Evolutionary conservation across 192 early-diverging fungal genomes (phyloP).

Genomic region (Haplosporangium gracile): DNA sequence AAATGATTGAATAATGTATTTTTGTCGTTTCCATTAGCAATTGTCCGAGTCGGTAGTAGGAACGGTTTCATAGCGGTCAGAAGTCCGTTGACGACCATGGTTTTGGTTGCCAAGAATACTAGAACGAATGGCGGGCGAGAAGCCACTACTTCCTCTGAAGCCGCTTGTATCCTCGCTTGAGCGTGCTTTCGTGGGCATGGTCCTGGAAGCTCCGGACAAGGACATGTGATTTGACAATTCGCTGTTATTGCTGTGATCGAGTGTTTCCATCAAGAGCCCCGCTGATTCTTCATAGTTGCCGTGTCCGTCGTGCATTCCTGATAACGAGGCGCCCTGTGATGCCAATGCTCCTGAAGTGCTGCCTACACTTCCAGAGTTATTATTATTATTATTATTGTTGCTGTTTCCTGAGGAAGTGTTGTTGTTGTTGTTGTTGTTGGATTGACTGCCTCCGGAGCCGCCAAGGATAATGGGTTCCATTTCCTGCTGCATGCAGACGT

Average conservation of each 20-base stretch:
- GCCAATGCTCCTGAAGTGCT: slow-evolving; percentile 17
- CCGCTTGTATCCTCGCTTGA: slow-evolving; percentile 31
- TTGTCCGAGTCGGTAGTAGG: slow-evolving; percentile 41
- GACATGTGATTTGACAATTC: not conserved
- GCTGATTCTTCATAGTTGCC: slow-evolving; percentile 34
- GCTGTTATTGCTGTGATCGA: slow-evolving; percentile 5
- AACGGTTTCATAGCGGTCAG: slow-evolving; percentile 57
- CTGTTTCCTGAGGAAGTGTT: not conserved
- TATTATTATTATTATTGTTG: slow-evolving; percentile 13
- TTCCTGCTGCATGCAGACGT: slow-evolving; percentile 84
- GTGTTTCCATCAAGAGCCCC: slow-evolving; percentile 32
- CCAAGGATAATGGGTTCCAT: slow-evolving; percentile 79
- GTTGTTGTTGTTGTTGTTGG: not conserved
- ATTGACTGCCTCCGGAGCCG: not conserved
- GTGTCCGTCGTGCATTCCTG: slow-evolving; percentile 19
- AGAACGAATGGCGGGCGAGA: slow-evolving; percentile 25
- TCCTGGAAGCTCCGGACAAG: slow-evolving; percentile 7
- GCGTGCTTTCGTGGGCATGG: slow-evolving; percentile 37
- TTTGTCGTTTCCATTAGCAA: not conserved
- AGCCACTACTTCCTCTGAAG: slow-evolving; percentile 9
- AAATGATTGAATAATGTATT: not conserved
- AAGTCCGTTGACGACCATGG: slow-evolving; percentile 49
- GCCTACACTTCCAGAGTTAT: not conserved
- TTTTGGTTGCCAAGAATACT: slow-evolving; percentile 29
- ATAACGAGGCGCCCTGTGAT: slow-evolving; percentile 21